Percentiles rank a stretch among this genome's conserved stretches.
phyloP scores from a whole-genome alignment of 2,329 filamentous ascomycete species.

The Drechslerella stenobrocha region DNA sequence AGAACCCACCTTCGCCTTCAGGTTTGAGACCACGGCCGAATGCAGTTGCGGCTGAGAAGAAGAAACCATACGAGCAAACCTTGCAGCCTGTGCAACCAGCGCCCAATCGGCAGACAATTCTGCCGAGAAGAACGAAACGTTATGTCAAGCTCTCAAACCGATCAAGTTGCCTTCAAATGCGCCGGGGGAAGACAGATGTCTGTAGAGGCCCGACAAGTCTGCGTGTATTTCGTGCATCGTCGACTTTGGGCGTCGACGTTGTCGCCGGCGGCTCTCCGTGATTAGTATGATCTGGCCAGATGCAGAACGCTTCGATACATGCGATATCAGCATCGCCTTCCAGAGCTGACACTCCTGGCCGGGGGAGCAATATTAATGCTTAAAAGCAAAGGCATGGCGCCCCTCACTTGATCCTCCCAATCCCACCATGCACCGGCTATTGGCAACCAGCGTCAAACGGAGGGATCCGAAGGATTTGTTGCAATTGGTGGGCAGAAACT shows the following conservation, averaged over 20 bases:
- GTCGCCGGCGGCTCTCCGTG: no score
- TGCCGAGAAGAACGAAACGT: no score
- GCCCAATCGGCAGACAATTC: neutral
- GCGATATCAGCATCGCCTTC: neutral
- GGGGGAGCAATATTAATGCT: slow-evolving; percentile 21
- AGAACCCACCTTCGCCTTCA: neutral
- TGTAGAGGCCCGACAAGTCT: no score
- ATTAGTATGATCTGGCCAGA: no score
- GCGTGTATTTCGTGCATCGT: no score
- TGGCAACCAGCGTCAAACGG: slow-evolving; percentile 12
- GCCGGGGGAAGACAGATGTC: no score
- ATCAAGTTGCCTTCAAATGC: no score
- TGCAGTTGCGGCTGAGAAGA: slow-evolving; percentile 44
- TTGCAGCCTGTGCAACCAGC: neutral
- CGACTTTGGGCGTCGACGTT: no score
- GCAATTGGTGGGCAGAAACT: neutral
- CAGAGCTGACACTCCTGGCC: neutral
- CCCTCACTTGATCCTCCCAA: slow-evolving; percentile 43
- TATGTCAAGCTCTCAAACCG: no score
- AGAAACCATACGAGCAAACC: slow-evolving; percentile 17
- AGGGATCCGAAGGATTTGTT: neutral
- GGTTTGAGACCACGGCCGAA: neutral
- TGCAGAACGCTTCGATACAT: no score
- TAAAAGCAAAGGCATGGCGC: slow-evolving; percentile 34
- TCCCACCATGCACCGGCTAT: slow-evolving; percentile 32